Percentiles rank a stretch among this genome's conserved stretches.
phyloP scores from a whole-genome alignment of 106 monocot species.

The Dioscorea alata region DNA sequence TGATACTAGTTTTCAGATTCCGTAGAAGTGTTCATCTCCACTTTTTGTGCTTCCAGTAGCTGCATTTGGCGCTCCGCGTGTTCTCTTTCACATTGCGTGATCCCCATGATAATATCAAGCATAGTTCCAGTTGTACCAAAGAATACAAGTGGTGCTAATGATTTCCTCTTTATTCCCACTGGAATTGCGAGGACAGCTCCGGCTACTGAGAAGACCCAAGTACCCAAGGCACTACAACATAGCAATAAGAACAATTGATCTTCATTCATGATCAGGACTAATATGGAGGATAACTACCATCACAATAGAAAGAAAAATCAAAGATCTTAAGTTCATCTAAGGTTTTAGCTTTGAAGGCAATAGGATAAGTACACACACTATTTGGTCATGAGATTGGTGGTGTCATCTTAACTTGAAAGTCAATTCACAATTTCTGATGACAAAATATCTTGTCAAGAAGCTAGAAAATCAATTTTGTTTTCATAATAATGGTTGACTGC shows the following conservation, averaged over 20 bases:
- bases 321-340: not conserved
- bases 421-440: too few species aligned
- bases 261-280: not conserved
- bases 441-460: too few species aligned
- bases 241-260: not conserved
- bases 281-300: not conserved
- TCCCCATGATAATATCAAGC: not conserved
- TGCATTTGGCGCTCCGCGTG: not conserved
- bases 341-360: not conserved
- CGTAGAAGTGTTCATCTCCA: too few species aligned
- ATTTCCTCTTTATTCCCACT: slow-evolving; percentile 82
- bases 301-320: not conserved
- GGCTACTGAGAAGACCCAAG: slow-evolving; percentile 83
- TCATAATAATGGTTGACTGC: too few species aligned
- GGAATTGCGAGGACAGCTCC: slow-evolving; percentile 92
- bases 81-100: not conserved
- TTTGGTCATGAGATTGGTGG: not conserved
- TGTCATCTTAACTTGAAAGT: not conserved
- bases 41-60: not conserved
- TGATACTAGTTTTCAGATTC: too few species aligned
- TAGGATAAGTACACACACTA: not conserved
- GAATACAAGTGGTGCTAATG: slow-evolving; percentile 84
- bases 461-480: too few species aligned
- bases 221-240: slow-evolving; percentile 76
- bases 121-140: slow-evolving; percentile 90